Conservation (phyloP, 176 grass and related monocot species). For the Aegilops speltoides region DNA sequence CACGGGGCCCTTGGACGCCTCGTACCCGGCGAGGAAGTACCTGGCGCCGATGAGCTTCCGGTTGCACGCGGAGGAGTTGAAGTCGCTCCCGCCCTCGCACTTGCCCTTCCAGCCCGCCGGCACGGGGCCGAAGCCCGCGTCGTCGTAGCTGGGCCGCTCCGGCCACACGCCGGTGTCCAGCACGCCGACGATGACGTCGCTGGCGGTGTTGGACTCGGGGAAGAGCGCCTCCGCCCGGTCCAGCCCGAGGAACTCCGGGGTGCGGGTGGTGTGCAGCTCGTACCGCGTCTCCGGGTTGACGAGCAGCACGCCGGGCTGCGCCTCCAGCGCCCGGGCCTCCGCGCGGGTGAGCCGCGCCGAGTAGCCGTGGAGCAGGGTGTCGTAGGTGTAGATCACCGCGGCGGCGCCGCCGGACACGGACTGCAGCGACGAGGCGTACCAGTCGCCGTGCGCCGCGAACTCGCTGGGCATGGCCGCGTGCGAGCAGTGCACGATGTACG, state of each 20-base stretch:
- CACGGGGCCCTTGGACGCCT: slow-evolving; percentile 81
- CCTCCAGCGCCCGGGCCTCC: slow-evolving; percentile 59
- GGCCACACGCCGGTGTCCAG: slow-evolving; percentile 96
- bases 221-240: slow-evolving; percentile 41
- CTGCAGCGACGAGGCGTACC: slow-evolving; percentile 82
- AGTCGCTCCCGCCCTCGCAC: slow-evolving; percentile 77
- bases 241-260: slow-evolving; percentile 74
- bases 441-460: slow-evolving; percentile 55
- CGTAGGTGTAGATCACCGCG: slow-evolving; percentile 76
- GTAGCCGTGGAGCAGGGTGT: slow-evolving; percentile 80
- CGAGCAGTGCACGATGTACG: slow-evolving; percentile 88
- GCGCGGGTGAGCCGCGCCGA: slow-evolving; percentile 63
- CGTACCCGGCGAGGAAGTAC: slow-evolving; percentile 76
- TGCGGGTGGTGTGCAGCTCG: slow-evolving; percentile 91
- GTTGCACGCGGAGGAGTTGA: slow-evolving; percentile 74
- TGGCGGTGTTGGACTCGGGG: slow-evolving; percentile 46
- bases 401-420: slow-evolving; percentile 67
- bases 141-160: slow-evolving; percentile 78
- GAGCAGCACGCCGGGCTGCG: slow-evolving; percentile 59
- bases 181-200: slow-evolving; percentile 77
- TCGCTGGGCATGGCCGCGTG: slow-evolving; percentile 59
- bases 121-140: slow-evolving; percentile 61
- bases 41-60: slow-evolving; percentile 81
- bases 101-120: slow-evolving; percentile 79
- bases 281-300: slow-evolving; percentile 85